phyloP scores from a whole-genome alignment of 1,139 yeast genomes.

The Barnettozyma hawaiiensis region DNA sequence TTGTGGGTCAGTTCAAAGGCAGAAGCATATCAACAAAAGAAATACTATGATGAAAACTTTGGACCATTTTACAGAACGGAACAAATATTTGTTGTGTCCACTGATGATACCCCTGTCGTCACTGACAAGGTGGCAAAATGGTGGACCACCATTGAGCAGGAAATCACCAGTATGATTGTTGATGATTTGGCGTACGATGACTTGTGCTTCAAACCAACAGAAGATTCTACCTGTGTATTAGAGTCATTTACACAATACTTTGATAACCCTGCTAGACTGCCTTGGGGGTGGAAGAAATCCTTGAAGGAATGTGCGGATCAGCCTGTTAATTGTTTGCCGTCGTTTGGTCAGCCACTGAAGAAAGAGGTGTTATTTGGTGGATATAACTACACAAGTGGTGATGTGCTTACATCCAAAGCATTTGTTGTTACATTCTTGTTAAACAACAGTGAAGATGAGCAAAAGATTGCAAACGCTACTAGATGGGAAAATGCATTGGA shows the following conservation, averaged over 20 bases:
- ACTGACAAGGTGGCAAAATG: constrained; percentile 59
- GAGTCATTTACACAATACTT: constrained; percentile 90
- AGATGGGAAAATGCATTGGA: constrained; percentile 67
- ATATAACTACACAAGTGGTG: constrained; percentile 29
- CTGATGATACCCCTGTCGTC: constrained; percentile 51
- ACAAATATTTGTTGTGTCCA: constrained; percentile 73
- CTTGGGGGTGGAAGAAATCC: constrained; percentile 55
- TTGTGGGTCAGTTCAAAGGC: constrained; percentile 87
- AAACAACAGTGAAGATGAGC: constrained; percentile 41
- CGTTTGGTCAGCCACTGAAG: constrained; percentile 85
- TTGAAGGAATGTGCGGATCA: constrained; percentile 60
- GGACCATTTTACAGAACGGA: constrained; percentile 92
- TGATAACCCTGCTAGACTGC: constrained; percentile 48
- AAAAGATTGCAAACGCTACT: constrained; percentile 39
- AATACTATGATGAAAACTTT: constrained; percentile 69
- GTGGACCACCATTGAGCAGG: constrained; percentile 79
- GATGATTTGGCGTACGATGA: constrained; percentile 43
- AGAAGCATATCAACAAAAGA: constrained; percentile 63
- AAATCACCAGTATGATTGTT: constrained; percentile 36
- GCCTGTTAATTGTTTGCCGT: constrained; percentile 87
- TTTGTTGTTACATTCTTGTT: constrained; percentile 69
- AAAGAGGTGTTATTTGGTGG: constrained; percentile 67
- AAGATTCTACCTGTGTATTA: constrained; percentile 69
- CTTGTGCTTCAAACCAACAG: constrained; percentile 77
- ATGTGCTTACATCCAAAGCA: constrained; percentile 59